These are phyloP conservation scores for Adiantum capillusveneris DNA, from an alignment of 75 land plant genomes.

Conservation along the genomic window DNA sequence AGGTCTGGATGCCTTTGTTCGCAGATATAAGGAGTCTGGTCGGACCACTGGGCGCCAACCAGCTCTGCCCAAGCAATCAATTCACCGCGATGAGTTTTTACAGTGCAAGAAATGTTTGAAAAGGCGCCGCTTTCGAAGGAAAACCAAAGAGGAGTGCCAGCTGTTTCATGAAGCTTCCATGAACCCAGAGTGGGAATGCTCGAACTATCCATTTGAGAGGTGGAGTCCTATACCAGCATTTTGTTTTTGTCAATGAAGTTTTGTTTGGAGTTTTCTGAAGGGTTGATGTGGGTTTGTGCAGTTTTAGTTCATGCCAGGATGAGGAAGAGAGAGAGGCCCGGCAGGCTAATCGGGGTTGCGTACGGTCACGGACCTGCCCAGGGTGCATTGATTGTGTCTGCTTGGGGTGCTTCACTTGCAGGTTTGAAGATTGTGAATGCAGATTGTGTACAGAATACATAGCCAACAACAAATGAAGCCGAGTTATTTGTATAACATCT, in stretches of 20 bases:
- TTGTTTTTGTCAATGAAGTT: neutral
- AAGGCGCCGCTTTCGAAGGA: constrained; percentile 44
- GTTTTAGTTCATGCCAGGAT: constrained; percentile 43
- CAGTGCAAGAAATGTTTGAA: constrained; percentile 55
- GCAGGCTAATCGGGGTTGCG: constrained; percentile 44
- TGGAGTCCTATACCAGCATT: constrained; percentile 3
- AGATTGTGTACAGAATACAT: constrained; percentile 49
- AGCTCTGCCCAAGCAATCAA: neutral
- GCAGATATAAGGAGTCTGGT: constrained; percentile 5
- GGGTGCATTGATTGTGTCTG: constrained; percentile 64
- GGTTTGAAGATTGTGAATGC: constrained; percentile 59
- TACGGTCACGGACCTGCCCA: constrained; percentile 36
- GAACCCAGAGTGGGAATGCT: constrained; percentile 52
- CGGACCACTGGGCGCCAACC: neutral
- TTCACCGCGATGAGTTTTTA: constrained; percentile 63
- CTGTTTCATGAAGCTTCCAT: constrained; percentile 49
- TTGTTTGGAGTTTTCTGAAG: no score
- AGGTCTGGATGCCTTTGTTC: constrained; percentile 45
- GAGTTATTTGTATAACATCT: no score
- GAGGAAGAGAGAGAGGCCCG: constrained; percentile 59
- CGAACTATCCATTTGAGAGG: constrained; percentile 49
- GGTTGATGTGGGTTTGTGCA: constrained; percentile 7
- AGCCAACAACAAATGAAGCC: constrained; percentile 11
- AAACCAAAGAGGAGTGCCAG: constrained; percentile 55
- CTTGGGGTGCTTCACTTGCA: constrained; percentile 59